phyloP scores from a whole-genome alignment of 306 rosid species.

The Fagus crenata region DNA sequence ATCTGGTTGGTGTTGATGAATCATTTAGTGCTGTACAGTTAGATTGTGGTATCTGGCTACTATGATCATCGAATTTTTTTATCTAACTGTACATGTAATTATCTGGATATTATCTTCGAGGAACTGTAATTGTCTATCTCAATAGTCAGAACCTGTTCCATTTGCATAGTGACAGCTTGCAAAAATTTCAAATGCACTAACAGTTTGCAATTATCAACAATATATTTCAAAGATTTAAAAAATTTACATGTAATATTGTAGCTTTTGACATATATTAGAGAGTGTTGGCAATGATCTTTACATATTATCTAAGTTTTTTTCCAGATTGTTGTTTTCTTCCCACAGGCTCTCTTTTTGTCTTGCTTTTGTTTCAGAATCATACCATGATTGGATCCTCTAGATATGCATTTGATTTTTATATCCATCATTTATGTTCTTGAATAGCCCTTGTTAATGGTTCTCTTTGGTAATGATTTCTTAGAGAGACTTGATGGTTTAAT shows the following conservation, averaged over 20 bases:
- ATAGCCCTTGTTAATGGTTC: too few relatives aligned
- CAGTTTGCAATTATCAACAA: not conserved
- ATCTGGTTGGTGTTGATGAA: constrained; percentile 19
- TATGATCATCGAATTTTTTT: not conserved
- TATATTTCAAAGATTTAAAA: too few relatives aligned
- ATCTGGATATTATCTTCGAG: not conserved
- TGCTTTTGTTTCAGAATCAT: too few relatives aligned
- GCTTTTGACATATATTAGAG: not conserved
- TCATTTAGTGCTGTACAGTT: constrained; percentile 1
- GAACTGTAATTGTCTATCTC: not conserved
- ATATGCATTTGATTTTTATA: too few relatives aligned
- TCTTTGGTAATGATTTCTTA: too few relatives aligned
- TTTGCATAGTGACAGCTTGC: not conserved
- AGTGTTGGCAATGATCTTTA: too few relatives aligned
- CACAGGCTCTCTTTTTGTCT: too few relatives aligned
- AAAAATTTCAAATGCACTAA: not conserved
- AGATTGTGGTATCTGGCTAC: not conserved
- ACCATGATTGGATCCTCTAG: too few relatives aligned
- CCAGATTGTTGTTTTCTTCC: too few relatives aligned
- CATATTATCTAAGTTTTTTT: too few relatives aligned
- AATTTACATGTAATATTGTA: not conserved
- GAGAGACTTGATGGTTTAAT: too few relatives aligned
- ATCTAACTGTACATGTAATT: not conserved
- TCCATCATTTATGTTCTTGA: too few relatives aligned
- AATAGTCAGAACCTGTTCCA: not conserved